These are phyloP conservation scores for Colletotrichum horii DNA, from an alignment of 2,329 filamentous ascomycete genomes.

Conservation along the genomic window DNA sequence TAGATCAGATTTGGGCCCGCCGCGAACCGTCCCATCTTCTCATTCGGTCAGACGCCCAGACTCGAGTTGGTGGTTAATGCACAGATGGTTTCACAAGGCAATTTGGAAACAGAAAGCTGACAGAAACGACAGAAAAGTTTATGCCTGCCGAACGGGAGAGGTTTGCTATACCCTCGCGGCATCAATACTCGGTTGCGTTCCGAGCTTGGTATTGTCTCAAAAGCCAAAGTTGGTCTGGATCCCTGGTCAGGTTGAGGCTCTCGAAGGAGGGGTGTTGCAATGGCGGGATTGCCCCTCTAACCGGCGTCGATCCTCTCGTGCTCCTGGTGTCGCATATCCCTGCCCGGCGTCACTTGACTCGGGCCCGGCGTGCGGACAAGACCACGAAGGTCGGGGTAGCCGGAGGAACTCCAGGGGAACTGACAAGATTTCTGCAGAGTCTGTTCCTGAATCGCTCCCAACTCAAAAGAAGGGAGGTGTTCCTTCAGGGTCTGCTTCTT, in stretches of 20 bases:
- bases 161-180: conserved; percentile 3
- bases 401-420: neutral
- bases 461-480: neutral
- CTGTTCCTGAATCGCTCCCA: neutral
- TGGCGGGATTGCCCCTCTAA: neutral
- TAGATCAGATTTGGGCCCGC: conserved; percentile 8
- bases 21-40: conserved; percentile 13
- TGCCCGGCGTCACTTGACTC: conserved; percentile 5
- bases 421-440: neutral
- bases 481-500: neutral
- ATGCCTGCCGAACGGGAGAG: neutral
- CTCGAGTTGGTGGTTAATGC: neutral
- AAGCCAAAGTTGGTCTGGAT: neutral
- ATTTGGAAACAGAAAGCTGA: conserved; percentile 15
- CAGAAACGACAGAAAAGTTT: neutral
- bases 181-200: conserved; percentile 14
- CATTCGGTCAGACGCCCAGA: conserved; percentile 1
- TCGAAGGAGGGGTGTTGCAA: neutral
- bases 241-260: neutral
- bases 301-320: conserved; percentile 3
- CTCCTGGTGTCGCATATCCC: conserved; percentile 16
- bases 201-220: conserved; percentile 15
- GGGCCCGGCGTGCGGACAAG: neutral
- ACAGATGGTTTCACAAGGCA: conserved; percentile 13
- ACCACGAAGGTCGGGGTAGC: neutral